These are phyloP conservation scores for Didymella glomerata DNA, from an alignment of 2,329 filamentous ascomycete genomes.

Conservation along the genomic window DNA sequence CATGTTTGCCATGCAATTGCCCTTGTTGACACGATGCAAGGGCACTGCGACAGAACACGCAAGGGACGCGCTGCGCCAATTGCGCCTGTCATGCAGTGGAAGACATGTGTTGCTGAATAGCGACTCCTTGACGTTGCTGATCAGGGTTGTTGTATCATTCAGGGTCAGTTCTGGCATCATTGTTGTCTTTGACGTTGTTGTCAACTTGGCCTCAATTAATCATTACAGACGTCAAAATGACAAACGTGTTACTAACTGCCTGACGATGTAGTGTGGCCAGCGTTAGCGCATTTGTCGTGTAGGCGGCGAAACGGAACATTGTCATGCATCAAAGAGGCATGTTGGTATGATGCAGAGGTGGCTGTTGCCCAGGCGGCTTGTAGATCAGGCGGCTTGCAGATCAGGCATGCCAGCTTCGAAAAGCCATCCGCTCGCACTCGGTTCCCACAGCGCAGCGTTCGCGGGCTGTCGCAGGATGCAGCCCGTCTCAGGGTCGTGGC, in stretches of 20 bases:
- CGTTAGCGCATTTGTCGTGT: background rate
- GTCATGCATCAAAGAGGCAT: background rate
- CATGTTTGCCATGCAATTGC: slow-evolving; percentile 7
- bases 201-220: no score
- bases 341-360: slow-evolving; percentile 3
- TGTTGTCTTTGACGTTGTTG: no score
- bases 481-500: slow-evolving; percentile 1
- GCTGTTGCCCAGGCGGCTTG: slow-evolving; percentile 1
- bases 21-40: slow-evolving; percentile 5
- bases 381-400: slow-evolving; percentile 14
- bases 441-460: slow-evolving; percentile 1
- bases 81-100: background rate
- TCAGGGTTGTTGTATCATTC: no score
- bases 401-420: slow-evolving; percentile 8
- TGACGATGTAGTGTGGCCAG: no score
- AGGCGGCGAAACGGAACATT: background rate
- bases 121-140: background rate
- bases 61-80: background rate
- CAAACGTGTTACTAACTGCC: no score
- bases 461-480: slow-evolving; percentile 1
- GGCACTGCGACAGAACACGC: background rate
- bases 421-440: background rate
- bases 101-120: slow-evolving; percentile 12
- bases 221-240: no score
- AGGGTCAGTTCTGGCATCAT: no score